Base-by-base conservation (phyloP, 176 grass and related monocot genomes). In the Triticum turgidum region DNA sequence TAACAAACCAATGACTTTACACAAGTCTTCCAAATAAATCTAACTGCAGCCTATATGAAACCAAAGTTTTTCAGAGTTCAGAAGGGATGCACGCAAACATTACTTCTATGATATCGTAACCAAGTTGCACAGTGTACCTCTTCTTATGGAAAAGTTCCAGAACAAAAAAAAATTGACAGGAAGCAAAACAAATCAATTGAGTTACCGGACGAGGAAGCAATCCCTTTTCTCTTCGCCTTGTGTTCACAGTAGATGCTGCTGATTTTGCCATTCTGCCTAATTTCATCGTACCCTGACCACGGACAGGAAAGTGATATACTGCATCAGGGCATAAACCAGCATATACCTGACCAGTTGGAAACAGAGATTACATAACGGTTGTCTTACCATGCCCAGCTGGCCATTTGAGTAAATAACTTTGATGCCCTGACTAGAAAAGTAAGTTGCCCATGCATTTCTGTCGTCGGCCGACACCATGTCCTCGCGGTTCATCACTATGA, bases 401-500 rank as follows among this genome's bases (percentile, higher is more conserved):
- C 97, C 97, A 78, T 98, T 98, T 83, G 97, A 88, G 62, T 89
- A 94, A 49, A 96, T 76, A 87, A 98, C 97, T 88, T 98, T 89
- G 42, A 86, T 90, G 18, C 94, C 94, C 81, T 98, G 94, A 72
- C 80, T 98, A 78, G 87, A 65, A 65, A 98, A 98, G 85, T 92
- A 98, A 83, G 88, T 89, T 41, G 90, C 91, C 97, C 97, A 98
- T 64, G 90, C 84, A 92, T 96, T 98, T 86, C 88, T 92, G 82
- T 98, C 97, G 41, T 91, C 83, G 41, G 75, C 85, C 24, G 94
- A 96, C 51, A 98, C 88, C 97, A 98, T 98, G 82, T 98, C 97
- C 87, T 99, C 94, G 5, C 97, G 92, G 39, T 98, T 98, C 79
- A 98, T 81, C 88, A 98, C 97, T 83, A 98, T 80, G 85, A 98